phyloP scores from a whole-genome alignment of 495 filamentous ascomycete genomes.

The Bathelium albidoporum region DNA sequence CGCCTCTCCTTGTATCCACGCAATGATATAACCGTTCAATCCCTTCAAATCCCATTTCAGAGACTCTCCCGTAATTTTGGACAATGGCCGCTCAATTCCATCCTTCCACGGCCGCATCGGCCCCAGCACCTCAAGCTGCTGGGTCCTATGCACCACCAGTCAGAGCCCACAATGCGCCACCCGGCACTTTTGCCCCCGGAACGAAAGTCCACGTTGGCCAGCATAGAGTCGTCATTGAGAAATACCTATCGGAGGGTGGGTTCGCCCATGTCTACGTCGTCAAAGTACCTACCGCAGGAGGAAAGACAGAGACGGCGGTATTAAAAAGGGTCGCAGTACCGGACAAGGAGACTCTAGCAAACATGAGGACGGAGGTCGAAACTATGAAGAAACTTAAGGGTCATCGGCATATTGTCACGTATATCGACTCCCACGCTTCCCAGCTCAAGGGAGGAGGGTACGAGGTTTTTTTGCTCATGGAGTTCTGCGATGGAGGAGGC shows the following conservation, averaged over 20 bases:
- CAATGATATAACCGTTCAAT: background rate
- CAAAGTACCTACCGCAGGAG: constrained; percentile 63
- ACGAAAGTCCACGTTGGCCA: constrained; percentile 93
- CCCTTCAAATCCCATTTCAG: background rate
- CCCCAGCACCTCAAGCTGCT: constrained; percentile 19
- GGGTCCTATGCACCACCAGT: constrained; percentile 20
- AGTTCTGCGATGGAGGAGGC: constrained; percentile 74
- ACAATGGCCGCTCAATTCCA: background rate
- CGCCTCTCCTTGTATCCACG: background rate
- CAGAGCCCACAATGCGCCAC: constrained; percentile 48
- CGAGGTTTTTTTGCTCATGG: constrained; percentile 97
- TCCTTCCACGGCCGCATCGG: constrained; percentile 17
- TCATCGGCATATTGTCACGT: constrained; percentile 89
- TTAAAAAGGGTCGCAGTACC: constrained; percentile 96
- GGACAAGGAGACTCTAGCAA: constrained; percentile 84
- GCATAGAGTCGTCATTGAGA: constrained; percentile 91
- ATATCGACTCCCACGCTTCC: constrained; percentile 95
- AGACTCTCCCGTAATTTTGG: background rate
- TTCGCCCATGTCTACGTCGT: constrained; percentile 98
- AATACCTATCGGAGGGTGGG: constrained; percentile 95
- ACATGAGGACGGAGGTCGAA: constrained; percentile 97
- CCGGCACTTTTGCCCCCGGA: constrained; percentile 82
- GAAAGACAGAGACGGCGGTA: constrained; percentile 77
- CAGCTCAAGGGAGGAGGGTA: constrained; percentile 88
- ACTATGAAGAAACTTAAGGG: constrained; percentile 99